Percentiles rank a stretch among this genome's conserved stretches.
These are phyloP conservation scores for Hippophae gyantsensis DNA, from an alignment of 306 rosid genomes.

Conservation along the genomic window DNA sequence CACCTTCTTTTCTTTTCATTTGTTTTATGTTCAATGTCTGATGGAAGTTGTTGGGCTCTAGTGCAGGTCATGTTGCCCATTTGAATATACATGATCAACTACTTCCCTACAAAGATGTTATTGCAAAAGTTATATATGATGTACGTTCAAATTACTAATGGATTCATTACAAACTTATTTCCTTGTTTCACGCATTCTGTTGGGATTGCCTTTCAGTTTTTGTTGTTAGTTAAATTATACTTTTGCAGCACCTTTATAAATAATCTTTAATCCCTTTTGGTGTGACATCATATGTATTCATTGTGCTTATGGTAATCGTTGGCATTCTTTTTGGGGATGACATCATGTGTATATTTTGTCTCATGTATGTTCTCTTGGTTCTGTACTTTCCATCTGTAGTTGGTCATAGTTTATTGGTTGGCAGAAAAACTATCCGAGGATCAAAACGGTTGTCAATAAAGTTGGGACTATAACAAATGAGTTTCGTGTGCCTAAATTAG, in stretches of 20 bases:
- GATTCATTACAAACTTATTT: background rate
- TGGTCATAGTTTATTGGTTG: background rate
- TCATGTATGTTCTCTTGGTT: slow-evolving; percentile 5
- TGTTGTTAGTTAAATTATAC: background rate
- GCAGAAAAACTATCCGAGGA: slow-evolving; percentile 94
- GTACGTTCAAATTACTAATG: slow-evolving; percentile 35
- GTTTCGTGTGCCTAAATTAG: slow-evolving; percentile 86
- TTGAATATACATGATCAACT: slow-evolving; percentile 82
- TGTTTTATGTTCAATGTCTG: background rate
- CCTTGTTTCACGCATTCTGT: too few relatives aligned
- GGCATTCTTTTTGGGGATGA: too few relatives aligned
- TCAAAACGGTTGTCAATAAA: slow-evolving; percentile 83
- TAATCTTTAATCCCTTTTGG: too few relatives aligned
- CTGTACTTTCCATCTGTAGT: background rate
- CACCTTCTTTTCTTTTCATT: background rate
- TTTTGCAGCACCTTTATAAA: too few relatives aligned
- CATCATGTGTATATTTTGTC: too few relatives aligned
- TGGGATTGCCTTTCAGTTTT: background rate
- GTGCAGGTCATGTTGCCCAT: slow-evolving; percentile 94
- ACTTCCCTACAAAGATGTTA: slow-evolving; percentile 74
- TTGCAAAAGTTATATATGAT: slow-evolving; percentile 85
- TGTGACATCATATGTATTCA: too few relatives aligned
- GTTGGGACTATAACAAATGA: slow-evolving; percentile 81
- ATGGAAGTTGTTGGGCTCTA: slow-evolving; percentile 12
- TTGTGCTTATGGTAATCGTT: too few relatives aligned